Conservation (phyloP, 2,329 filamentous ascomycete species). For the Pseudonectria buxi region DNA sequence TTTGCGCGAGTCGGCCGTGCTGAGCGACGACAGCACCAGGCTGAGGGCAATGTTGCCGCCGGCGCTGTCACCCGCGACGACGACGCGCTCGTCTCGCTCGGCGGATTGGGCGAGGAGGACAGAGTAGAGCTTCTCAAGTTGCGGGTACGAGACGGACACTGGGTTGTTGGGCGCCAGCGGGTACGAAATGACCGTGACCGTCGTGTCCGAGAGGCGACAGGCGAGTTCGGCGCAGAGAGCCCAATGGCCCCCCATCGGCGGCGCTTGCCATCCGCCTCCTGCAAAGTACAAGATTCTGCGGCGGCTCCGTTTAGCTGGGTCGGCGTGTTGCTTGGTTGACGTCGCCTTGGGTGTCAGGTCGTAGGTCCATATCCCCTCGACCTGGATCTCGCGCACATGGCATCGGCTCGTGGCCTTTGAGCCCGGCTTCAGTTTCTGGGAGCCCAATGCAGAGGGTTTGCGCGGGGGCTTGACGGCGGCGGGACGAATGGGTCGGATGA, state of each 20-base stretch:
- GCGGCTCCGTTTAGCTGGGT: conserved; percentile 10
- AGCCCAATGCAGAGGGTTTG: conserved; percentile 3
- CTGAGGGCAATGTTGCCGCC: conserved; percentile 46
- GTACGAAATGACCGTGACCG: conserved; percentile 42
- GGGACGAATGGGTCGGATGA: conserved; percentile 12
- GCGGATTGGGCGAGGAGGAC: conserved; percentile 32
- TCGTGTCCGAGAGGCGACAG: conserved; percentile 30
- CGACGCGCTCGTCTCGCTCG: conserved; percentile 32
- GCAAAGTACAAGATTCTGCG: conserved; percentile 44
- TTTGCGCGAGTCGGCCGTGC: conserved; percentile 16
- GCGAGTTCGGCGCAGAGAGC: conserved; percentile 40
- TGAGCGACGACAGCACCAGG: conserved; percentile 26
- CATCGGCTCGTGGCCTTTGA: conserved; percentile 8
- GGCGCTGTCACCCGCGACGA: conserved; percentile 48
- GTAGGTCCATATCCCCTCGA: conserved; percentile 23
- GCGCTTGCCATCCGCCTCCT: conserved; percentile 49
- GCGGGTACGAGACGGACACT: conserved; percentile 40
- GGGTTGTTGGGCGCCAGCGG: conserved; percentile 49
- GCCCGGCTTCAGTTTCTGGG: conserved; percentile 8
- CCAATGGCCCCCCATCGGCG: conserved; percentile 46
- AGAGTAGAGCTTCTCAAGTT: conserved; percentile 38
- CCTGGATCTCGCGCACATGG: conserved; percentile 8
- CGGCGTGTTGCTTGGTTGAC: not conserved
- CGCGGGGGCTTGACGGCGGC: conserved; percentile 3
- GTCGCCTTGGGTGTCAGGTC: conserved; percentile 7